Evolutionary conservation across 805 yeast species (phyloP), one percentile per base, ranked within the genome.

Genomic region (Kluyveromyces nonfermentans): DNA sequence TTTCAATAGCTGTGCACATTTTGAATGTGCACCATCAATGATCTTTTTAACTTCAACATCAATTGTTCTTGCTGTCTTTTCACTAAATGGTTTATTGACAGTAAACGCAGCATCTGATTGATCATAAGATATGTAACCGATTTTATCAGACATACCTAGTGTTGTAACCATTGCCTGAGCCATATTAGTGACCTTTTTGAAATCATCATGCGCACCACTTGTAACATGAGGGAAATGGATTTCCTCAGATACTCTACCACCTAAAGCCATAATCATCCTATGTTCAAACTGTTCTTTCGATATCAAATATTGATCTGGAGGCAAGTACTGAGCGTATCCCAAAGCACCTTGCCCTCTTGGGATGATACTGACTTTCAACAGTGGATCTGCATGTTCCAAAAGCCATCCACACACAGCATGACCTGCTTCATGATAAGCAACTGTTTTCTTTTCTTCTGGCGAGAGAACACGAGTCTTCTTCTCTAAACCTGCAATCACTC

Each of bases 341-440:
- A 93, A 72, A 2, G 97, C 96, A 50, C 95, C 96, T 65, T 84
- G 93, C 14, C 97, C 97, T 56, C 97, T 77, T 34, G 99, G 98
- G 48, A 93, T 86, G 55, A 94, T 93, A 14, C 97, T 86, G 16
- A 93, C 98, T 70, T 93, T 93, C 47, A 93, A 72, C 45, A 94
- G 70, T 7, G 98, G 98, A 60, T 90, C 96, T 2, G 97, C 96
- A 63, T 75, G 75, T 63, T 85, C 77, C 57, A 93, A 73, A 59
- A 71, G 88, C 99, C 98, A 93, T 10, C 98, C 98, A 64, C 97
- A 89, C 48, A 93, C 78, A 9, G 99, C 98, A 66, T 94, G 98
- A 4, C 98, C 99, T 3, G 99, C 98, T 65, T 93, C 99, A 62
- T 94, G 98, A 57, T 84, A 93, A 1, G 98, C 98, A 45, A 94